These are phyloP conservation scores for Chloris gayana DNA, from an alignment of 176 grass and related monocot species.

Conservation along the genomic window DNA sequence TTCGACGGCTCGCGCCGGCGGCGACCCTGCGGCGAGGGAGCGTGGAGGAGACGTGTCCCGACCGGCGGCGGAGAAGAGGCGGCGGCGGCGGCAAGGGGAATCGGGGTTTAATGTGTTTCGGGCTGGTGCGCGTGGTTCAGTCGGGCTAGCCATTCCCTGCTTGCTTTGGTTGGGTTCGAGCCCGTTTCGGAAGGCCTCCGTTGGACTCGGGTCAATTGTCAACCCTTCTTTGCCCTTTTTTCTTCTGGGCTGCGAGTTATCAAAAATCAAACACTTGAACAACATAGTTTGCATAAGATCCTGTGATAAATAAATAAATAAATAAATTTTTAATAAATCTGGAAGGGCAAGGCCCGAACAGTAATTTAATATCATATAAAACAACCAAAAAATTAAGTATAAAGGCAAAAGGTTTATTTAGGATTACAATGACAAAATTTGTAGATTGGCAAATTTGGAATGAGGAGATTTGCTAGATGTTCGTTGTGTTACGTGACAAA, in stretches of 20 bases:
- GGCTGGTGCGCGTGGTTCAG: neutral
- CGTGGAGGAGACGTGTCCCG: neutral
- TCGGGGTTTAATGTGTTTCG: conserved; percentile 19
- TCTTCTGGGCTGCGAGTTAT: neutral
- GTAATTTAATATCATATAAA: too few relatives aligned
- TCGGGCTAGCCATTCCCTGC: neutral
- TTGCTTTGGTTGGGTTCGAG: neutral
- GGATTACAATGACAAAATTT: too few relatives aligned
- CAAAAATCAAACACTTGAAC: too few relatives aligned
- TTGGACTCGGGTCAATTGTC: neutral
- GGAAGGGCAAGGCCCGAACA: too few relatives aligned
- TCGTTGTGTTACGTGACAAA: neutral
- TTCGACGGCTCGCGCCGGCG: neutral
- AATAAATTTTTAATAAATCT: too few relatives aligned
- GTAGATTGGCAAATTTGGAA: too few relatives aligned
- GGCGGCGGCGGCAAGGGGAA: conserved; percentile 2
- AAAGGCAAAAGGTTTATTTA: too few relatives aligned
- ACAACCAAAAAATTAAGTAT: too few relatives aligned
- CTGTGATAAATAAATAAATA: too few relatives aligned
- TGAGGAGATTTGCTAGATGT: neutral
- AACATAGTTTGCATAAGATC: too few relatives aligned
- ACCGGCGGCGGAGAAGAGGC: conserved; percentile 5
- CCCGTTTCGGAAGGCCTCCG: neutral
- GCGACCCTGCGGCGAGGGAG: neutral
- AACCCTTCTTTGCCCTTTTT: neutral